A percentile compares a stretch with the other conserved stretches of the same genome.
Conservation (phyloP, 78 protist genomes). For the Dictyostelium brefeldianum region DNA sequence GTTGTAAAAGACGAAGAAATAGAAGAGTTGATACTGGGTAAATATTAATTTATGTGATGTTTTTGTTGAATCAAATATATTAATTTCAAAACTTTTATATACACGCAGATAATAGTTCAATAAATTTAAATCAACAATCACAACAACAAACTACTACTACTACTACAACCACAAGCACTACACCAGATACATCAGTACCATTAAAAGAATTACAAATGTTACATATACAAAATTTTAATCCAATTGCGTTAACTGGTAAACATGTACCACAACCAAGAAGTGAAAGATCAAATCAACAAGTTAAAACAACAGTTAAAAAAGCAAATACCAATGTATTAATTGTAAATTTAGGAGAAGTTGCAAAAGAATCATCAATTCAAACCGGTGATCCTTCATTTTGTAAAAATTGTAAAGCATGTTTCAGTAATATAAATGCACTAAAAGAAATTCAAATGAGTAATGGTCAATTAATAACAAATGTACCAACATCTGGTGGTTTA, state of each 20-base stretch:
- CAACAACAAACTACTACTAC: conserved; percentile 37
- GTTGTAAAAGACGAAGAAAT: conserved; percentile 34
- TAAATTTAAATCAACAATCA: not conserved
- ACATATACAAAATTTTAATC: not conserved
- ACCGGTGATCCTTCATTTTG: conserved; percentile 82
- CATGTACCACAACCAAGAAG: too few species aligned
- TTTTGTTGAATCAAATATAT: too few species aligned
- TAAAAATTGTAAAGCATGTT: conserved; percentile 39
- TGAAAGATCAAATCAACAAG: not conserved
- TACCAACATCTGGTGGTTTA: conserved; percentile 70
- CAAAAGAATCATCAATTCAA: conserved; percentile 60
- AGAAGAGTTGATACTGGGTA: conserved; percentile 56
- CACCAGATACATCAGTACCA: not conserved
- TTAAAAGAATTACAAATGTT: not conserved
- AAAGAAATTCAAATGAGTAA: conserved; percentile 8
- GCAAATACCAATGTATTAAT: conserved; percentile 69
- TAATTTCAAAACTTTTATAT: too few species aligned
- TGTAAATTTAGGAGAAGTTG: conserved; percentile 27
- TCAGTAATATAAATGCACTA: conserved; percentile 39
- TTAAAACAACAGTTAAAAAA: conserved; percentile 33
- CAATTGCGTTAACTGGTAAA: too few species aligned
- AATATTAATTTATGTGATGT: not conserved
- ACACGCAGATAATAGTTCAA: not conserved
- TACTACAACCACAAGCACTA: too few species aligned
- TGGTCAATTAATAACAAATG: not conserved